Percentiles rank a stretch among this genome's conserved stretches.
Evolutionary conservation across 805 yeast genomes (phyloP).

Genomic region (Ogataea zsoltii): DNA sequence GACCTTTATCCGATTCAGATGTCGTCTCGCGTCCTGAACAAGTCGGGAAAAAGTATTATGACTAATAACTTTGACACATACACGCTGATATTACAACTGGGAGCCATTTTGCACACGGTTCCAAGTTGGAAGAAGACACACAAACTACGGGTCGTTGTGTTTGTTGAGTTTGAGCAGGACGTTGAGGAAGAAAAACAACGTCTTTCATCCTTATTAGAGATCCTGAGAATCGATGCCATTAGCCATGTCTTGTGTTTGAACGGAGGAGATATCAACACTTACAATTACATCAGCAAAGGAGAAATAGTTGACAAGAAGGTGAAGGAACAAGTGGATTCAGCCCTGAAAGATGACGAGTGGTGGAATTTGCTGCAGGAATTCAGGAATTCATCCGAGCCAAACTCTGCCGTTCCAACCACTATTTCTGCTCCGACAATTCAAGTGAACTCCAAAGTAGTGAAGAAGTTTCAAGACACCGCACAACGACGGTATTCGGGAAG

Average conservation of each 20-base stretch:
- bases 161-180: conserved; percentile 78
- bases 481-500: conserved; percentile 55
- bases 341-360: conserved; percentile 73
- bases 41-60: conserved; percentile 58
- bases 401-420: not conserved
- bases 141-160: conserved; percentile 75
- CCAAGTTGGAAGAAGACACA: conserved; percentile 88
- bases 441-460: conserved; percentile 26
- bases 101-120: conserved; percentile 90
- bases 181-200: conserved; percentile 68
- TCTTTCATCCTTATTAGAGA: conserved; percentile 61
- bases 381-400: conserved; percentile 34
- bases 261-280: conserved; percentile 55
- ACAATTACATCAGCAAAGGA: conserved; percentile 80
- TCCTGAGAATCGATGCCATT: conserved; percentile 82
- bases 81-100: conserved; percentile 88
- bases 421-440: conserved; percentile 20
- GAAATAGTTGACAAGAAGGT: conserved; percentile 31
- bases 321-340: conserved; percentile 26
- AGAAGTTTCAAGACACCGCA: conserved; percentile 31
- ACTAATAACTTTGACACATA: conserved; percentile 96
- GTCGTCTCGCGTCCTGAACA: conserved; percentile 77
- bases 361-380: conserved; percentile 72
- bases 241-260: conserved; percentile 72
- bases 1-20: conserved; percentile 97